These are phyloP conservation scores for Ceratocystis huliohia DNA, from an alignment of 2,329 filamentous ascomycete species.

Conservation along the genomic window DNA sequence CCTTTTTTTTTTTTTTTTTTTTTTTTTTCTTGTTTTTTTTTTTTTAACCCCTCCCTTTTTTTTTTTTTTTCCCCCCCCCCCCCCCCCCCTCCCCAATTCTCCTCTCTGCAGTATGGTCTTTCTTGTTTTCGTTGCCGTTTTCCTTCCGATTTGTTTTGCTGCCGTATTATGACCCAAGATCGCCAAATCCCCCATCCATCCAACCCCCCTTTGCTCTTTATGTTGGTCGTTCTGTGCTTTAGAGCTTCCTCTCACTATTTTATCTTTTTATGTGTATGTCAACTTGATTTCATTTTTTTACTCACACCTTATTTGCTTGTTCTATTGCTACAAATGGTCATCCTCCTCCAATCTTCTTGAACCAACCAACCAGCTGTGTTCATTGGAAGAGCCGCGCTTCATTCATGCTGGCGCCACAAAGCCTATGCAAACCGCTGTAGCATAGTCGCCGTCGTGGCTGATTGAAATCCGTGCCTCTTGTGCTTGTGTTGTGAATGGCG, in stretches of 20 bases:
- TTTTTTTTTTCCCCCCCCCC: too few species aligned
- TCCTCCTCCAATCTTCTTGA: neutral
- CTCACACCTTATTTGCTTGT: neutral
- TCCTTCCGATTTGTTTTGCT: conserved; percentile 4
- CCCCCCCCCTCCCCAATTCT: neutral
- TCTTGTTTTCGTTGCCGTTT: conserved; percentile 11
- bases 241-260: neutral
- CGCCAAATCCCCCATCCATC: neutral
- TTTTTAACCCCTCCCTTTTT: too few species aligned
- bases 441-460: conserved; percentile 77
- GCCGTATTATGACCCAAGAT: neutral
- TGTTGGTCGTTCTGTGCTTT: neutral
- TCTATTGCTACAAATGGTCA: neutral
- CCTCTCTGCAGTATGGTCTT: neutral
- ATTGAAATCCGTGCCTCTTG: conserved; percentile 62
- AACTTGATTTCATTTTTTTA: conserved; percentile 4
- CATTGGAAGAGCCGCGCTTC: neutral
- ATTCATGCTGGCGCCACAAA: conserved; percentile 1
- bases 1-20: too few species aligned
- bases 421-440: conserved; percentile 54
- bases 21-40: too few species aligned
- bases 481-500: conserved; percentile 1
- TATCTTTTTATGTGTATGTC: conserved; percentile 1
- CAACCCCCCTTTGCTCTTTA: neutral
- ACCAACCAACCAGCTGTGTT: neutral